Evolutionary conservation across 2,329 filamentous ascomycete genomes (phyloP).

Genomic region (Phyllosticta capitalensis): DNA sequence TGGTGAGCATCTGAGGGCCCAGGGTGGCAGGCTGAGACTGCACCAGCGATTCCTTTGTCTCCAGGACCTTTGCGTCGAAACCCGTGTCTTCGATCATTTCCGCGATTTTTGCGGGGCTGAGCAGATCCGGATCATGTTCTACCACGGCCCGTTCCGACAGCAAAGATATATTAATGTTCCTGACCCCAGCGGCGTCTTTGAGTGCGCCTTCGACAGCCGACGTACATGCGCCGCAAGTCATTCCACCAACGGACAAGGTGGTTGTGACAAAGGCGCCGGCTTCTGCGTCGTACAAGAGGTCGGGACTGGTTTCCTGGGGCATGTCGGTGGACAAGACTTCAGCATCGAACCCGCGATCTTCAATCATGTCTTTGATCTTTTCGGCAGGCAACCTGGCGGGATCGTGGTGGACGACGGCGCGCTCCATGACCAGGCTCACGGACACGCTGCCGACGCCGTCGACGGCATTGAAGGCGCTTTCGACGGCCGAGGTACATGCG

Average conservation of each 20-base stretch:
- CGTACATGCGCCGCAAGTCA: slow-evolving; percentile 87
- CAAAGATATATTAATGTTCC: slow-evolving; percentile 70
- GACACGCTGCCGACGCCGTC: slow-evolving; percentile 78
- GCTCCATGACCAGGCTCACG: slow-evolving; percentile 88
- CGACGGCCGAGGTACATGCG: slow-evolving; percentile 90
- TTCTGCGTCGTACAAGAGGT: slow-evolving; percentile 25
- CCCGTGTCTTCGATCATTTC: slow-evolving; percentile 59
- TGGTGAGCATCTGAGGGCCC: slow-evolving; percentile 48
- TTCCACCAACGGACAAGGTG: slow-evolving; percentile 70
- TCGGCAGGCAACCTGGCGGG: slow-evolving; percentile 63
- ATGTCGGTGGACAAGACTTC: slow-evolving; percentile 77
- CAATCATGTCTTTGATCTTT: slow-evolving; percentile 72
- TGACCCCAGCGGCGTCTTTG: slow-evolving; percentile 62
- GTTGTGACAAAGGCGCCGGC: slow-evolving; percentile 43
- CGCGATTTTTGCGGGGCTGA: slow-evolving; percentile 45
- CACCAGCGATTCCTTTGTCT: slow-evolving; percentile 45
- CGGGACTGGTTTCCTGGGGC: slow-evolving; percentile 42
- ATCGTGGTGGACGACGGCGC: slow-evolving; percentile 90
- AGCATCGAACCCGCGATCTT: slow-evolving; percentile 87
- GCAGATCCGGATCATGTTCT: slow-evolving; percentile 57
- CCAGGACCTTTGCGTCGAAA: slow-evolving; percentile 70
- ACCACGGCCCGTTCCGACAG: slow-evolving; percentile 79
- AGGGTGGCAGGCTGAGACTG: slow-evolving; percentile 27
- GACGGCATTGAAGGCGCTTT: slow-evolving; percentile 77
- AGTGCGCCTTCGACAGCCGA: slow-evolving; percentile 77